Evolutionary conservation across 352 stramenopile species (phyloP).

Genomic region (Globisporangium nagaii): DNA sequence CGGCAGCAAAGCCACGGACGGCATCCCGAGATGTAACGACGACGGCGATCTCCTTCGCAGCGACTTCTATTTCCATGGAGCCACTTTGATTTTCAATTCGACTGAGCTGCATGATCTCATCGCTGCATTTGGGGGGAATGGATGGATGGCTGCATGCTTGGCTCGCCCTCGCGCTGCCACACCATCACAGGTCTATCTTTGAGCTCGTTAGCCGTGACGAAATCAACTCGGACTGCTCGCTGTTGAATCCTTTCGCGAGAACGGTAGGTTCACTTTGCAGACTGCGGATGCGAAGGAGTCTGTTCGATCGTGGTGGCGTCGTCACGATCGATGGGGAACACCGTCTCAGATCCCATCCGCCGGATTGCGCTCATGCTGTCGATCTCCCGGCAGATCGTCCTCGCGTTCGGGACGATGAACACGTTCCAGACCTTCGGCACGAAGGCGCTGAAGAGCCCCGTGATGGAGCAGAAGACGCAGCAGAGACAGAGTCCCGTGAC

Average conservation of each 20-base stretch:
- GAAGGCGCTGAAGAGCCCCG: constrained; percentile 26
- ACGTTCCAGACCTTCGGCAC: constrained; percentile 25
- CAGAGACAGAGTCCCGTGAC: constrained; percentile 36
- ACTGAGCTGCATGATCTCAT: too few species aligned
- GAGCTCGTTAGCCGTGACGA: neutral
- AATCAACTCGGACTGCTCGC: too few species aligned
- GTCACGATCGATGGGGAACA: constrained; percentile 35
- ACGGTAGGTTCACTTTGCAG: constrained; percentile 3
- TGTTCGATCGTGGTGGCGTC: neutral
- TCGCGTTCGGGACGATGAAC: constrained; percentile 28
- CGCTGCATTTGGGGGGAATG: too few species aligned
- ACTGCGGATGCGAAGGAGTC: neutral
- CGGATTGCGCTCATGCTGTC: constrained; percentile 24
- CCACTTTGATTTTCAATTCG: too few species aligned
- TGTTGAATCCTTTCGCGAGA: too few species aligned
- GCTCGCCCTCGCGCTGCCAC: too few species aligned
- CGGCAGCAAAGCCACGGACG: too few species aligned
- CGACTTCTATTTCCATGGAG: too few species aligned
- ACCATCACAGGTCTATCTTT: neutral
- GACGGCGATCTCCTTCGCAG: too few species aligned
- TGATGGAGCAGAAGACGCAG: constrained; percentile 24
- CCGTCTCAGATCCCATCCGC: constrained; percentile 24
- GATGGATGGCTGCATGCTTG: too few species aligned
- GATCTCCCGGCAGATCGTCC: constrained; percentile 46
- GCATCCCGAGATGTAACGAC: too few species aligned